Evolutionary conservation across 306 rosid species (phyloP).

Genomic region (Fragaria vesca): DNA sequence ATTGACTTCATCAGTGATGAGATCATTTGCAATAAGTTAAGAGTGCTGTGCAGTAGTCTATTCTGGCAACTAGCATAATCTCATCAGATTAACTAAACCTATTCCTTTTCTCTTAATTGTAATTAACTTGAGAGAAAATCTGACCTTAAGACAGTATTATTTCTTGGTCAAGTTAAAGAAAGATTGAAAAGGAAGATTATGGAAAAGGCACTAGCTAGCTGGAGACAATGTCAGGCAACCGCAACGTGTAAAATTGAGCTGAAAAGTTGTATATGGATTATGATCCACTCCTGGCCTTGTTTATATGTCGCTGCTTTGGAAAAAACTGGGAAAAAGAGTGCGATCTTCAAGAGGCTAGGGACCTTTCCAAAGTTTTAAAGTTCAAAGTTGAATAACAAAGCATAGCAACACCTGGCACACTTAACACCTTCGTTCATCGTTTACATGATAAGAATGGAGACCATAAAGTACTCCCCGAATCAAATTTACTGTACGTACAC

Average conservation of each 20-base stretch:
- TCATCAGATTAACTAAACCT: too few species aligned
- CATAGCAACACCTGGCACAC: constrained; percentile 1
- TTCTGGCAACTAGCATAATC: too few species aligned
- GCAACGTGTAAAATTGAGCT: constrained; percentile 2
- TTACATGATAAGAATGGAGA: constrained; percentile 1
- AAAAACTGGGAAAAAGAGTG: background rate
- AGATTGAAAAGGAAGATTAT: background rate
- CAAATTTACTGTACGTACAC: constrained; percentile 6
- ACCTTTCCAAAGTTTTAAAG: background rate
- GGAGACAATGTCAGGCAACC: background rate
- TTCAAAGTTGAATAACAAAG: background rate
- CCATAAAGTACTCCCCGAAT: background rate
- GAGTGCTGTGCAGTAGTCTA: background rate
- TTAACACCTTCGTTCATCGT: background rate
- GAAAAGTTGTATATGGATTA: background rate
- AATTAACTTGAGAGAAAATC: too few species aligned
- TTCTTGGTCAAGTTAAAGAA: background rate
- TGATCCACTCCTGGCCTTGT: background rate
- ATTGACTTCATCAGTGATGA: background rate
- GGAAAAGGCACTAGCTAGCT: background rate
- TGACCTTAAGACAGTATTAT: too few species aligned
- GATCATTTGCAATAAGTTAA: background rate
- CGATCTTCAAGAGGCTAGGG: background rate
- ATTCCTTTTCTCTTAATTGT: too few species aligned
- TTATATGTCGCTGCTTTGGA: background rate